Evolutionary conservation across 1,284 basidiomycete genomes (phyloP).

Genomic region (Cronartium quercuum): DNA sequence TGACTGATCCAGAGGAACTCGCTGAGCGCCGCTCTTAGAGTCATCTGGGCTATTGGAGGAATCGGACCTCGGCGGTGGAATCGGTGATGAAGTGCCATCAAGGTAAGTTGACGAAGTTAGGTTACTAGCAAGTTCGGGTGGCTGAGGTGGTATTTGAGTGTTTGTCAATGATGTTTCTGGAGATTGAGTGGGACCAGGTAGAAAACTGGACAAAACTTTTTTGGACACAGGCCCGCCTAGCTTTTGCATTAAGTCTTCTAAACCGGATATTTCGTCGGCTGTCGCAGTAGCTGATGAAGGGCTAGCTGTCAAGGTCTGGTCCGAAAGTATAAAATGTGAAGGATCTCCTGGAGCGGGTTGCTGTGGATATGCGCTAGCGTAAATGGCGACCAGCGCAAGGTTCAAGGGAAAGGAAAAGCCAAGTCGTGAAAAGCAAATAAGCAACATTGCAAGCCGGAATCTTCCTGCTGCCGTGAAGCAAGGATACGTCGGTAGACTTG

Average conservation of each 20-base stretch:
- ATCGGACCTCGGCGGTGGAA: not conserved
- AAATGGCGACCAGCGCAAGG: not conserved
- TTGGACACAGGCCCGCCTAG: not conserved
- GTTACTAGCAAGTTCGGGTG: not conserved
- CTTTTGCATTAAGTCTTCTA: not conserved
- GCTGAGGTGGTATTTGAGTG: not conserved
- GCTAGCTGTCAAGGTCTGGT: not conserved
- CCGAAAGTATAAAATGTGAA: not conserved
- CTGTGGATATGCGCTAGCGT: not conserved
- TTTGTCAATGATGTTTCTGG: not conserved
- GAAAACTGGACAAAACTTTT: not conserved
- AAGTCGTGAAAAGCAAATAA: too few species aligned
- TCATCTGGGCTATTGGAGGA: not conserved
- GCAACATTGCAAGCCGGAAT: too few species aligned
- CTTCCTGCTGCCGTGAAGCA: too few species aligned
- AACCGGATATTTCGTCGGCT: not conserved
- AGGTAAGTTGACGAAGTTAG: not conserved
- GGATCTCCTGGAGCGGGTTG: not conserved
- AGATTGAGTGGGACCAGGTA: not conserved
- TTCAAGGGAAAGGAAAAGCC: too few species aligned
- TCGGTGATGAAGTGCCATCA: not conserved
- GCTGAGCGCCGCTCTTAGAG: not conserved
- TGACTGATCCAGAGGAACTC: not conserved
- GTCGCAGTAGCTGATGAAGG: not conserved
- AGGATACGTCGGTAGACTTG: too few species aligned